These are phyloP conservation scores for Pythium aphanidermatum DNA, from an alignment of 352 stramenopile genomes.

Conservation along the genomic window DNA sequence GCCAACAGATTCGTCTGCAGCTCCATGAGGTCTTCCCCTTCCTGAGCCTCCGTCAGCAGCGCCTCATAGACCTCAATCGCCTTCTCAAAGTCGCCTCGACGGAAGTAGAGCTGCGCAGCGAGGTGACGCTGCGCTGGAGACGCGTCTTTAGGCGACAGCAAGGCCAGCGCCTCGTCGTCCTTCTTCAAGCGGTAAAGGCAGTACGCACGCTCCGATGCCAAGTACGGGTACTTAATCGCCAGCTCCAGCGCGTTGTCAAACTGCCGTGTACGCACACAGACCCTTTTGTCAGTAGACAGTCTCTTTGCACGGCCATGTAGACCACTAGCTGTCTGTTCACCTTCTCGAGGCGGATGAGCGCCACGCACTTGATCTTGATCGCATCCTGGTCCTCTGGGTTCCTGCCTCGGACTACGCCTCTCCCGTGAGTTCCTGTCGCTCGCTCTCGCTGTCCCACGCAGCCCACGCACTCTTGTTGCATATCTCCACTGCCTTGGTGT, in stretches of 20 bases:
- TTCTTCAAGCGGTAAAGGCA: slow-evolving; percentile 80
- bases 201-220: slow-evolving; percentile 65
- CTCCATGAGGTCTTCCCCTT: slow-evolving; percentile 68
- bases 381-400: slow-evolving; percentile 65
- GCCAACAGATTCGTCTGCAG: slow-evolving; percentile 74
- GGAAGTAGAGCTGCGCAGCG: slow-evolving; percentile 69
- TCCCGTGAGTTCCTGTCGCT: no score
- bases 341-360: slow-evolving; percentile 78
- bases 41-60: slow-evolving; percentile 36
- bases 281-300: background rate
- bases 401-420: slow-evolving; percentile 56
- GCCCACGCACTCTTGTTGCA: slow-evolving; percentile 80
- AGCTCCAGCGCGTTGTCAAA: slow-evolving; percentile 84
- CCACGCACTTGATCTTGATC: slow-evolving; percentile 78
- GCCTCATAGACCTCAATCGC: slow-evolving; percentile 76
- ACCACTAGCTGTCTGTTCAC: slow-evolving; percentile 22
- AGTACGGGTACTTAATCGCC: slow-evolving; percentile 57
- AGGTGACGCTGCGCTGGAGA: slow-evolving; percentile 45
- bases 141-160: slow-evolving; percentile 30
- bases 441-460: no score
- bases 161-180: slow-evolving; percentile 52
- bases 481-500: slow-evolving; percentile 68
- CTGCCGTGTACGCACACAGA: slow-evolving; percentile 14
- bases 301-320: background rate
- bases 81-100: slow-evolving; percentile 51